Percentiles rank a stretch among this genome's conserved stretches.
phyloP scores from a whole-genome alignment of 805 yeast species.

The Teunomyces stri region DNA sequence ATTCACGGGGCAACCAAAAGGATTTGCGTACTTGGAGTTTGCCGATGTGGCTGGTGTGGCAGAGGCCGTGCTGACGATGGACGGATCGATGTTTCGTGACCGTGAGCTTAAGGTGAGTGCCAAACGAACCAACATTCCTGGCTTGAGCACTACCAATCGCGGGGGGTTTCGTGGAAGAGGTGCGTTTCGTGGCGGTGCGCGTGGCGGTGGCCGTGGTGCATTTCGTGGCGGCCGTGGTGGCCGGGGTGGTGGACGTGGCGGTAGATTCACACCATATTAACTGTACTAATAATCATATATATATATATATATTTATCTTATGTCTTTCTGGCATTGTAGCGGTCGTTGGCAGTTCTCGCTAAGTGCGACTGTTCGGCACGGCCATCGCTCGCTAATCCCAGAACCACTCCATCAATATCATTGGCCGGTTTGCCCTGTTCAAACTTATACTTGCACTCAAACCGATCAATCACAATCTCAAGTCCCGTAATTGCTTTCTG shows the following conservation, averaged over 20 bases:
- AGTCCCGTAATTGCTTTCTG: constrained; percentile 56
- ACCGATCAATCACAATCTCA: constrained; percentile 45
- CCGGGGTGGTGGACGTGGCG: neutral
- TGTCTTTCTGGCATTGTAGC: neutral
- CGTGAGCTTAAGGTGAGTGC: constrained; percentile 71
- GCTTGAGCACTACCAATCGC: constrained; percentile 39
- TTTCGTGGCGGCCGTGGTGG: constrained; percentile 10
- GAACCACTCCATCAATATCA: constrained; percentile 52
- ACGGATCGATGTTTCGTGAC: constrained; percentile 66
- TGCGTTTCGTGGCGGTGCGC: constrained; percentile 27
- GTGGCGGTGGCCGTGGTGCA: constrained; percentile 16
- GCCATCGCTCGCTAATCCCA: constrained; percentile 44
- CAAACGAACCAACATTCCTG: constrained; percentile 82
- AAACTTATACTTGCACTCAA: constrained; percentile 56
- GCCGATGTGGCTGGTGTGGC: constrained; percentile 63
- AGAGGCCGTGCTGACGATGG: constrained; percentile 57
- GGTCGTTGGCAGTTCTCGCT: constrained; percentile 14
- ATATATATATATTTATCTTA: neutral
- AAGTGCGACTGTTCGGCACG: constrained; percentile 25
- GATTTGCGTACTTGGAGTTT: constrained; percentile 85
- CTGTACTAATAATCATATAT: neutral
- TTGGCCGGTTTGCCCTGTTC: constrained; percentile 46
- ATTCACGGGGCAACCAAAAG: constrained; percentile 78
- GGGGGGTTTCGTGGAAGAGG: constrained; percentile 29
- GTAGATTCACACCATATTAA: constrained; percentile 17